Base-by-base conservation (phyloP, 345 rosid species). In the Eucalyptus tenuipes region DNA sequence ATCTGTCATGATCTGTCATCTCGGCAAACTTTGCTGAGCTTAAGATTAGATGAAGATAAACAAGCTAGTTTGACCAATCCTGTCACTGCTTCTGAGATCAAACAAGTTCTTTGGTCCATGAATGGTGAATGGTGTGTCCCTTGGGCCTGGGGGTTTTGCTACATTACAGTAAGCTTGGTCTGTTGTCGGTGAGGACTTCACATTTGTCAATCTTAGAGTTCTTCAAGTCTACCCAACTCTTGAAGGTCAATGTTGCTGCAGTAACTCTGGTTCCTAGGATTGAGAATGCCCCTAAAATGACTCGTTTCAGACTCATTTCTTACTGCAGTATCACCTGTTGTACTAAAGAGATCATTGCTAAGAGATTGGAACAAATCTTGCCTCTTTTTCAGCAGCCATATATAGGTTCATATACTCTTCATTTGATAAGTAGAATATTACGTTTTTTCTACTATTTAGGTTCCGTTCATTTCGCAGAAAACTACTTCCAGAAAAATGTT, bases 391-490 rank as follows among this genome's bases (percentile, higher is more conserved):
- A 27, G 14, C 16, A 61, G 68, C 68, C 7, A 61, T 61, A 29
- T 27, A 61, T 27, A 13, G 68, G 16, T 29, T 61, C 31, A 61
- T 61, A 61, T 13, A 29, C 68, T 29, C 8, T 61, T 29, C 68
- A 27, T 61, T 61, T 27, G 33, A 61, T 61, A 0, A 61, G 6
- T 13, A 61, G 33, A 61, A 61, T 61, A 61, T 61, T 29, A 29
- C 31, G 0, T 61, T 29, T 59, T 61, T 52, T 29, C 68, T 61
- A 13, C 29, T 29, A 61, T 6, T 61, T 61, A 52, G 57, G 10
- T 10, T 52, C 0, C 2, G 4, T 52, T 52, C 0, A 0, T 52
- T 52, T 52, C 10, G 2, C 0, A 2, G 5, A 52, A 52, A 18
- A 52, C 2, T 52, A 2, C 2, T 52, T 52, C 57, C 5, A 52